Base-by-base conservation (phyloP, 2,329 filamentous ascomycete genomes). In the Fusarium zealandicum region DNA sequence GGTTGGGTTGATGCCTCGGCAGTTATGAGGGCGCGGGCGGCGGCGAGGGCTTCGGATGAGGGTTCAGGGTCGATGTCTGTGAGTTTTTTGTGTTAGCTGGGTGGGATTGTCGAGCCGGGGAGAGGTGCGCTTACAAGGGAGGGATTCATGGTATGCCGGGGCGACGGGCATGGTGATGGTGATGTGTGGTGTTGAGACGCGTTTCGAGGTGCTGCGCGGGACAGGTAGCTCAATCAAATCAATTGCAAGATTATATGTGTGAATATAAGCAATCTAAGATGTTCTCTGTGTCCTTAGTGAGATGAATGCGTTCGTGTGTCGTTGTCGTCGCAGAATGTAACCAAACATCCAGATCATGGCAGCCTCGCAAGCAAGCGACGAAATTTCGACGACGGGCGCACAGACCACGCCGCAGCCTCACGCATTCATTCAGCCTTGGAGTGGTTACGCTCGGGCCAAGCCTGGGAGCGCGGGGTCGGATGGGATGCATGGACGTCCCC, bases 11-110 rank as follows among this genome's bases (percentile, higher is more conserved):
- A 72, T 81, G 75, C 79, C 70, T 96, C 90, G 69, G 83, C 77
- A 56, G 81, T 72, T 65, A 97, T 88, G 61, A 93, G 84, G 59
- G 84, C 77, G 72, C 86, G 80, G 51, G 92, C 91, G 57, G 85
- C 82, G 51, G 81, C 76, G 68, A 90, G 85, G 67, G 86, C 84
- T 43, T 78, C 64, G 16, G 81, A 71, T 6, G 88, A 87, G 33
- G 89, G 89, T 46, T 89, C 84, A 14, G 80, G 69, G 76, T 99
- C 93, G 73, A 98, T 89, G 76, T 96, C 92, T 96, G 73, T 25
- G 43, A 31, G 27, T 47, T 47, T 62, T 66, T 62, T 66, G 53
- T 51, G 44, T 16, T 18, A 6, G 16, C 16, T 28, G 49, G 37
- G 55, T n/a, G 44, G 41, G 22, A 45, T 51, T 40, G n/a, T 40